Percentiles rank a stretch among this genome's conserved stretches.
These are phyloP conservation scores for Wickerhamiella alocasiicola DNA, from an alignment of 805 yeast genomes.

Conservation along the genomic window DNA sequence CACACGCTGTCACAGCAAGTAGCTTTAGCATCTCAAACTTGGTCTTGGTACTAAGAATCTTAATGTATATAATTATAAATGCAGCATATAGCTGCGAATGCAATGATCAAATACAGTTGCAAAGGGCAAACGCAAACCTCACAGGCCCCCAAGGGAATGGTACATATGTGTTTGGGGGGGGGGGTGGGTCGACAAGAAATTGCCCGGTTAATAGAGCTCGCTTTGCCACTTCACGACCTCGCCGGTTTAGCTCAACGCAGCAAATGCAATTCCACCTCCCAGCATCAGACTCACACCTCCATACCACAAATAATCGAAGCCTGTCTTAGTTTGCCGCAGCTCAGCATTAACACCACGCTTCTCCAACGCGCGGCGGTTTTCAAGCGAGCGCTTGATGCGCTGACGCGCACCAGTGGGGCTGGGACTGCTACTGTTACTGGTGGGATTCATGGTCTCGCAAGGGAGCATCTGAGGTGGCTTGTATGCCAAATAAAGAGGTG, in stretches of 20 bases:
- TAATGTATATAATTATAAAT: no score
- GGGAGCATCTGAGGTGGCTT: conserved; percentile 95
- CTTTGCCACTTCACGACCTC: no score
- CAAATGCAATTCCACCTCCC: conserved; percentile 29
- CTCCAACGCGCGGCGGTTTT: conserved; percentile 42
- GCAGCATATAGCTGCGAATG: no score
- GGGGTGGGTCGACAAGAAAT: no score
- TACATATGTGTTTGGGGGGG: no score
- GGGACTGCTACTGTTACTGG: conserved; percentile 9
- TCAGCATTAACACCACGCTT: conserved; percentile 51
- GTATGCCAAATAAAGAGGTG: conserved; percentile 85
- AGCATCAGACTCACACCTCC: conserved; percentile 28
- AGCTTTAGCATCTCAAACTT: no score
- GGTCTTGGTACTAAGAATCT: no score
- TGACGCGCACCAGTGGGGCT: conserved; percentile 18
- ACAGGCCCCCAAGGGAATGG: no score
- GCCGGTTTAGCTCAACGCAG: conserved; percentile 12
- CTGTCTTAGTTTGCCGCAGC: conserved; percentile 12
- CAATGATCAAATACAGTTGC: no score
- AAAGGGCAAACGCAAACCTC: no score
- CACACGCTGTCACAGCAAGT: no score
- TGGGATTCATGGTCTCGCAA: conserved; percentile 76
- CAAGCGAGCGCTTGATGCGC: conserved; percentile 58
- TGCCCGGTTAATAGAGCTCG: no score
- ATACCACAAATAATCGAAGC: conserved; percentile 30